Evolutionary conservation across 805 yeast species (phyloP), one percentile per base, ranked within the genome.

Genomic region (Hemisphaericaspora nanyangensis): DNA sequence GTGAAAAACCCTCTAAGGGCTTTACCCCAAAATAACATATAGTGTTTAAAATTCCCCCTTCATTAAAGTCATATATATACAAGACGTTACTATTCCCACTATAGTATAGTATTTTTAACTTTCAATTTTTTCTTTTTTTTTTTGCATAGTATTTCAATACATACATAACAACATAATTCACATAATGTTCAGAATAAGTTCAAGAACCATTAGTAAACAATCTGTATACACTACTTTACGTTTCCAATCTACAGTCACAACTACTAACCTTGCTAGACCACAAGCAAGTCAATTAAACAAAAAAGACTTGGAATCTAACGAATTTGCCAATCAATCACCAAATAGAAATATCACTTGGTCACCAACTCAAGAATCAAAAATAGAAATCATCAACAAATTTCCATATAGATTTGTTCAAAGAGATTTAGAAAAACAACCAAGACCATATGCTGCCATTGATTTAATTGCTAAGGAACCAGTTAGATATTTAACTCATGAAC

Each of bases 391-490:
- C 54, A 59, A 73, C 38, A 59, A 51, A 22, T 74, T 80, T 43
- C 79, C 85, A 3, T 55, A 54, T 37, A 72, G 90, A 50, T 86
- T 86, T 52, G 76, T 81, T 35, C 95, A 85, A 52, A 76, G 67
- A 46, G 88, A 86, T 54, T 65, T 86, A 40, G 62, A 65, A 5
- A 55, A 65, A 32, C 93, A 86, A 64, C 95, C 95, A 39, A 75
- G 73, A 52, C 88, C 95, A 6, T 78, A 79, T 45, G 85, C 95
- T 30, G 95, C 95, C 40, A 87, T 87, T 54, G 93, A 87, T 32
- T 72, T 87, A 60, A 84, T 87, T 50, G 81, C 83, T 24, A 66
- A 81, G 55, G 79, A 80, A 54, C 95, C 95, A 2, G 65, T 86
- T 30, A 68, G 77, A 49, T 83, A 74, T 54, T 66, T 86, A 44